Base-by-base conservation (phyloP, 352 stramenopile species). In the Pythium myriotylum region DNA sequence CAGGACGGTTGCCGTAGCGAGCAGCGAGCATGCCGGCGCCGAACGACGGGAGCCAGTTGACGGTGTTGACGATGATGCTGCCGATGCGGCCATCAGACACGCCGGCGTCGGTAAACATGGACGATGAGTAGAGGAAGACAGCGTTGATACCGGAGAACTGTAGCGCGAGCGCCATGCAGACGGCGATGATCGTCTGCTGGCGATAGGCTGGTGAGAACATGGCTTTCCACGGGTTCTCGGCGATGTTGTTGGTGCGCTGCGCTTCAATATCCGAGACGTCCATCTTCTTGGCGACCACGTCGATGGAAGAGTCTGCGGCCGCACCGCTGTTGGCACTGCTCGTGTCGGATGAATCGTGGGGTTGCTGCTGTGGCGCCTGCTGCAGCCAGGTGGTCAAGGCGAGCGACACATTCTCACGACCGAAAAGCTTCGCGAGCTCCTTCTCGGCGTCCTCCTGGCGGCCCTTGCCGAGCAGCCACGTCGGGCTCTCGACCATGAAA, bases 101-200 rank as follows among this genome's bases (percentile, higher is more conserved):
- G 9, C 81, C 81, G 12, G 79, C 79, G 33, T 79, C 61, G 22
- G 73, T 81, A 53, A 89, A 91, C 19, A 89, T 69, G 10, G 62
- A 65, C 17, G 76, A 86, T 24, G 82, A 89, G 61, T 91, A 91
- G 53, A 86, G 81, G 59, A 88, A 89, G 14, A 89, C 74, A 26
- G 76, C 82, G 52, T 88, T 91, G 68, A 91, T 75, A 24, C 79
- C 81, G 1, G 75, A 83, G 41, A 91, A 72, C 49, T 89, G 81
- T 50, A 86, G 76, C 0, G 72, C 59, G 16, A 64, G 58, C 7
- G 69, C 68, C 27, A 89, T 60, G 7, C 67, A 75, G 42, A 85
- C 77, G 0, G 77, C 77, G 13, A 81, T 63, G 12, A 89, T 53
- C 2, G 86, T 53, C 54, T 89, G 79, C 5, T 70, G 65, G 2